Evolutionary conservation across 768 basidiomycete species (phyloP).

Genomic region (Tylopilus intermedius): DNA sequence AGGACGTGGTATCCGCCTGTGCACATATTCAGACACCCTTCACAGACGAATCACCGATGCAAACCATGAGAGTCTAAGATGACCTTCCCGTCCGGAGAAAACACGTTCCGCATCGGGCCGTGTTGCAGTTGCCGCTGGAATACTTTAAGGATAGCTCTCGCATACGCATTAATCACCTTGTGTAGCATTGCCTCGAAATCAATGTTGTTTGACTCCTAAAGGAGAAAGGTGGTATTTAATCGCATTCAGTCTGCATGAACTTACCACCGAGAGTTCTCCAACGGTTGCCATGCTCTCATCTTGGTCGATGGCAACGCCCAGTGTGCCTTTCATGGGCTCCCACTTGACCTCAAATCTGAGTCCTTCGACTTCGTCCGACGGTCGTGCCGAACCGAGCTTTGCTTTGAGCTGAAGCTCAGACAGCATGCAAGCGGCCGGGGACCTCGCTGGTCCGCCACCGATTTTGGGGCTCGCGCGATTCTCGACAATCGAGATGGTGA

Average conservation of each 20-base stretch:
- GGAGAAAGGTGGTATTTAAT: neutral
- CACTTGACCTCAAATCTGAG: slow-evolving; percentile 67
- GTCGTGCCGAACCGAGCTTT: slow-evolving; percentile 48
- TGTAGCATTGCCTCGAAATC: slow-evolving; percentile 70
- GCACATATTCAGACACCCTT: slow-evolving; percentile 3
- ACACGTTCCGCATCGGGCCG: slow-evolving; percentile 48
- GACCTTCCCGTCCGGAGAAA: slow-evolving; percentile 59
- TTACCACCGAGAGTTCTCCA: slow-evolving; percentile 51
- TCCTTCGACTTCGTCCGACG: slow-evolving; percentile 75
- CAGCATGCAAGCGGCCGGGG: slow-evolving; percentile 50
- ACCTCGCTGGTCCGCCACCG: slow-evolving; percentile 45
- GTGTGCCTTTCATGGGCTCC: slow-evolving; percentile 66
- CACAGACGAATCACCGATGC: slow-evolving; percentile 5
- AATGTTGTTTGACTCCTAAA: slow-evolving; percentile 59
- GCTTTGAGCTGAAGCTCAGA: slow-evolving; percentile 60
- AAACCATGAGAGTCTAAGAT: slow-evolving; percentile 52
- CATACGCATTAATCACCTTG: slow-evolving; percentile 61
- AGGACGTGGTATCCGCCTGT: slow-evolving; percentile 55
- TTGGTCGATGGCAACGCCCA: slow-evolving; percentile 53
- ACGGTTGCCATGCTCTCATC: slow-evolving; percentile 41
- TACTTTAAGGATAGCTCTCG: slow-evolving; percentile 52
- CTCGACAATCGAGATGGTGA: slow-evolving; percentile 69
- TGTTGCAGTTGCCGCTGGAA: slow-evolving; percentile 54
- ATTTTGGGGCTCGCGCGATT: slow-evolving; percentile 36
- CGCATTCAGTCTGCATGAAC: slow-evolving; percentile 22